Evolutionary conservation across 1,139 yeast species (phyloP), one percentile per base, ranked within the genome.

Genomic region (Hyphopichia khmerensis): DNA sequence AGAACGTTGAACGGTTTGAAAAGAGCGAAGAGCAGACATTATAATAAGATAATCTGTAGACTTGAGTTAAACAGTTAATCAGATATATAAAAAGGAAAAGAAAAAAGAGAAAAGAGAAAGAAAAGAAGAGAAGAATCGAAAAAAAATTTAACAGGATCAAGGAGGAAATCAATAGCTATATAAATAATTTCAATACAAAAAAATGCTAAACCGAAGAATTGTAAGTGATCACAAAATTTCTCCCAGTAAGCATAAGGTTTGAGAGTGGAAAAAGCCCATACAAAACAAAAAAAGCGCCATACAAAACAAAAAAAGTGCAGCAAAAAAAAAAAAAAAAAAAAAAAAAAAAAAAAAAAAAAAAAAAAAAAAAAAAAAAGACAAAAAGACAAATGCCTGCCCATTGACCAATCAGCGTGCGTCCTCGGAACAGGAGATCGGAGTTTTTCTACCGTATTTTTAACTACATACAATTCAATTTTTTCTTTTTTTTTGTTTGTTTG

Each of bases 1-100:
- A 33, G 71, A 60, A 51, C 72, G 72, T 58, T 68, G 69, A 47
- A 67, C 52, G n/a, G 29, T 26, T 29, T 29, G 32, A 29, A 29
- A 29, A 44, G 73, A 63, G 62, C 72, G 69, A 50, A 67, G 55
- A 40, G 69, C 65, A 49, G 73, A 67, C 73, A 67, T 67, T 7
- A 8, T 26, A 7, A 13, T 21, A 21, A n/a, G 24, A 21, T 8
- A 21, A 21, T 41, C 39, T 59, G 33, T 15, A 13, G 33, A 38
- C 9, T 27, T 11, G 26, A 38, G 29, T 38, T n/a, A 30, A 30
- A 14, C 14, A 11, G 27, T n/a, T n/a, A 35, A 19, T 10, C 17
- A 30, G n/a, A 26, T 23, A 19, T 19, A 21, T 14, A 30, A 33
- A 24, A 17, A 33, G 40, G 34, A 17, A 17, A 32, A 33, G 33